A percentile compares a stretch with the other conserved stretches of the same genome.
Evolutionary conservation across 352 stramenopile species (phyloP).

Genomic region (Stramenopiles sp.): DNA sequence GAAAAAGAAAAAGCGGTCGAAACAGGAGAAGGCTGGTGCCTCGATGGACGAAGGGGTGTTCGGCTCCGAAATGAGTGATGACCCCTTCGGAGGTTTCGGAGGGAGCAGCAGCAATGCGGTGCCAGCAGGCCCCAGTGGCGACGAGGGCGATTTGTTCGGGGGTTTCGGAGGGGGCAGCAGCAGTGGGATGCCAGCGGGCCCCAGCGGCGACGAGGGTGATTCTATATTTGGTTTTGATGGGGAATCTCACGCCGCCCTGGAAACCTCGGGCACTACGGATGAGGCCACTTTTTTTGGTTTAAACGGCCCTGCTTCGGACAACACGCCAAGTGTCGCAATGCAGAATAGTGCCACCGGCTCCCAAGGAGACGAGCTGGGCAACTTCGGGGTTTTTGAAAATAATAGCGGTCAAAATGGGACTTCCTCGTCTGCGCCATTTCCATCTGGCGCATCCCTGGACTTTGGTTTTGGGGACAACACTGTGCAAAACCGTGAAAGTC

Average conservation of each 20-base stretch:
- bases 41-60: not conserved
- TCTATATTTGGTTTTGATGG: not conserved
- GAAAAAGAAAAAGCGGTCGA: not conserved
- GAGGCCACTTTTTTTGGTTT: not conserved
- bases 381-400: not conserved
- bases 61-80: not conserved
- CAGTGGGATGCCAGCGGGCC: not conserved
- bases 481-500: not conserved
- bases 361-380: too few relatives aligned
- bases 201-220: not conserved
- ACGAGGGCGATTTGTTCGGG: not conserved
- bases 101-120: not conserved
- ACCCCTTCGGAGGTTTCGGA: not conserved
- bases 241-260: not conserved
- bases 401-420: not conserved
- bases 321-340: not conserved
- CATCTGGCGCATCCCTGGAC: not conserved
- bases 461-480: not conserved
- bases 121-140: not conserved
- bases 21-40: not conserved
- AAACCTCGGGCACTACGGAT: not conserved
- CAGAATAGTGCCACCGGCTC: too few relatives aligned
- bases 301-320: not conserved
- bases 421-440: too few relatives aligned
- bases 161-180: not conserved